Evolutionary conservation across 176 grass and related monocot genomes (phyloP), one percentile per base, ranked within the genome.

Genomic region (Lolium multiflorum): DNA sequence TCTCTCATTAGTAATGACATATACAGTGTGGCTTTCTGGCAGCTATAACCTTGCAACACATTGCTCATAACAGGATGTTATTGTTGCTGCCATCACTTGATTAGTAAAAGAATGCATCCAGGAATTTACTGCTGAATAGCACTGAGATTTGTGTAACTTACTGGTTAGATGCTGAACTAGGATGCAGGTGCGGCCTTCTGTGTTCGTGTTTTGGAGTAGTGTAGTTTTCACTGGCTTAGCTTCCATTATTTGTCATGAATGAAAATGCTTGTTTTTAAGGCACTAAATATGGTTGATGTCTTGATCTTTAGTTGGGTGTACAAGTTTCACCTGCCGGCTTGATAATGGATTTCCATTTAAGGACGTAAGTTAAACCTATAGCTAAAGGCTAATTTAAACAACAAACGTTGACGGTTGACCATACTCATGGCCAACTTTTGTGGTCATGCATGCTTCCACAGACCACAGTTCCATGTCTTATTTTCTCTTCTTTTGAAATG

Each of bases 401-500:
- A 4, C 2, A 80, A 49, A 58, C 7, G 5, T 48, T n/a, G n/a
- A n/a, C n/a, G n/a, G n/a, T n/a, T n/a, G 43, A 63, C 22, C 5
- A 31, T 49, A 18, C 44, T 7, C 24, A 48, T 35, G 21, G 4
- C 5, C 43, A 80, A 24, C 24, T 80, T 63, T 63, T 48, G 22
- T 48, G n/a, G 24, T 48, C 76, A 49, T 84, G 14, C 57, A 64
- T 0, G 3, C 18, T 24, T 73, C 2, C 21, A 74, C 26, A 38
- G 17, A 60, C 2, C 21, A 74, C 26, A 38, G 17, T 47, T 18
- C 8, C 9, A 0, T 73, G 75, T 4, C 9, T 13, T 35, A 9
- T 57, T 66, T 38, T 48, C 67, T 35, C 47, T 22, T 24, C 7
- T 83, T 82, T 48, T 71, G 35, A 13, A 85, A 49, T 85, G 17